A percentile compares a stretch with the other conserved stretches of the same genome.
Conservation (phyloP, 208 protist species). For the Endotrypanum monterogeii region DNA sequence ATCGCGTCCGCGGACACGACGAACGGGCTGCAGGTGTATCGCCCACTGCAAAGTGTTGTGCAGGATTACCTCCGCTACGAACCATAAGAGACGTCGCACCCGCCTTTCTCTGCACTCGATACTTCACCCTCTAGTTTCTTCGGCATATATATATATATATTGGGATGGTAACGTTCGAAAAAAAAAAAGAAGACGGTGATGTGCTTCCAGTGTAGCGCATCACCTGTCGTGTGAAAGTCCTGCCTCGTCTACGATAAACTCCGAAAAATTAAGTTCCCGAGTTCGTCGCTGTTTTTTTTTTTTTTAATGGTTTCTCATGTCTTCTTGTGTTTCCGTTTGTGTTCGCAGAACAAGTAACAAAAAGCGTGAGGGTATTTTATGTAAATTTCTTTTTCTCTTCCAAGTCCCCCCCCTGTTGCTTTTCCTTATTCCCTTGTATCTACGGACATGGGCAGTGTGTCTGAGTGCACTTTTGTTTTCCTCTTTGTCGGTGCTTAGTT, state of each 20-base stretch:
- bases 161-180: neutral
- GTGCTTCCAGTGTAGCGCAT: neutral
- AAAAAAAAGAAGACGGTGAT: neutral
- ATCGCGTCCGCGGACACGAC: slow-evolving; percentile 93
- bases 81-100: neutral
- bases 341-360: no score
- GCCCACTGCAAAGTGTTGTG: slow-evolving; percentile 35
- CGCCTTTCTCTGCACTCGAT: neutral
- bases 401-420: no score
- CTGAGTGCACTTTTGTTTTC: no score
- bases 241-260: no score
- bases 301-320: neutral
- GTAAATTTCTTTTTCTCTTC: no score
- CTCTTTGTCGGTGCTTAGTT: no score
- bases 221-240: no score
- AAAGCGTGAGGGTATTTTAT: no score
- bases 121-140: neutral
- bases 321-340: neutral
- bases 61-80: slow-evolving; percentile 42
- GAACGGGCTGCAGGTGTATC: slow-evolving; percentile 96
- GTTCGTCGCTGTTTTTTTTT: neutral
- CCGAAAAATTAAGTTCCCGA: no score
- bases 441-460: no score
- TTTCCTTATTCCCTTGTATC: no score
- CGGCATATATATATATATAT: no score